Base-by-base conservation (phyloP, 2,329 filamentous ascomycete genomes). In the Clonostachys byssicola region DNA sequence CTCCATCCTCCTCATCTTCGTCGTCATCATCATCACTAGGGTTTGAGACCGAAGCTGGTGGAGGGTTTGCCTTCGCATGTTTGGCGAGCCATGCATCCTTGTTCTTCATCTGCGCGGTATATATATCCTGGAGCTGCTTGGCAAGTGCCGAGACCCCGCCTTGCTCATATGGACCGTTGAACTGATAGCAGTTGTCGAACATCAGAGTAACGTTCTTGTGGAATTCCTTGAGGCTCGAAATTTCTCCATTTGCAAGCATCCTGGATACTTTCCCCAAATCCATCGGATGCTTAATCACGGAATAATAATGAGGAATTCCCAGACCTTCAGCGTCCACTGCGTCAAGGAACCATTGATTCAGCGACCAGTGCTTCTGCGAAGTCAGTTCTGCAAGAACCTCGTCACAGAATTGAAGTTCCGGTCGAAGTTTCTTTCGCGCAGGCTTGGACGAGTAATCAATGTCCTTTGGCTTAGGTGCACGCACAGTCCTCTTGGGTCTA, bases 231-330 rank as follows among this genome's bases (percentile, higher is more conserved):
- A 89, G 78, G 48, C 78, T 89, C 54, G 83, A 79, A 60, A 97
- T 97, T 47, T 90, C 81, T 23, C 91, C 90, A 12, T 75, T 75
- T 55, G 86, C 82, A 39, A 96, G 75, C 67, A 95, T 95, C 40
- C 77, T 76, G 35, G 80, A 75, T 60, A 96, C 87, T n/a, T 89
- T 96, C 14, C 79, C 76, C 44, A 96, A 75, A 64, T 99, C 92
- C 92, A 97, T 99, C 1, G 94, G 94, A 63, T 92, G 90, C 74
- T 96, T 97, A 70, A 99, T 91, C 51, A 97, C 75, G 59, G 87
- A 90, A 64, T 94, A 89, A 63, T 99, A 99, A 20, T 87, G 86
- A 1, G 94, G 94, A 50, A 97, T 96, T 62, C 92, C 91, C 46
- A 97, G 73, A 1, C 92, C 92, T 35, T 97, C 92, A 1, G 94